phyloP scores from a whole-genome alignment of 441 rosid species.

The Biscutella laevigata region DNA sequence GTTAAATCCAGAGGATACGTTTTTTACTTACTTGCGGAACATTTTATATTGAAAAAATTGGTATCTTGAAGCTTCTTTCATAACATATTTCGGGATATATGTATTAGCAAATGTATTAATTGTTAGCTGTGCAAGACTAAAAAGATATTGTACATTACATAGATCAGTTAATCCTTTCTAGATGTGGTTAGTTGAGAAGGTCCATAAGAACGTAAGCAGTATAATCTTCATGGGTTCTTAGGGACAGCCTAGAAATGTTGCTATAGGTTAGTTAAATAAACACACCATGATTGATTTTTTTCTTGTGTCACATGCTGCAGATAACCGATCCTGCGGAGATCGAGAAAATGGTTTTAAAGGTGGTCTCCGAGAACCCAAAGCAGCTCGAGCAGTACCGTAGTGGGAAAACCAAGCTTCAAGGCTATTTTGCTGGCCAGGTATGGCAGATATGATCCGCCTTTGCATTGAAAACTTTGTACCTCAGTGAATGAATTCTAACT shows the following conservation, averaged over 20 bases:
- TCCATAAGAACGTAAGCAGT: background rate
- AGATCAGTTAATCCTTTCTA: background rate
- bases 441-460: background rate
- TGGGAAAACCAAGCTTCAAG: constrained; percentile 82
- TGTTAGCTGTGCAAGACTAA: background rate
- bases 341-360: constrained; percentile 66
- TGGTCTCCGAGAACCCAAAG: constrained; percentile 64
- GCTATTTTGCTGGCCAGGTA: constrained; percentile 88
- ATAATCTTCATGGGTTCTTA: background rate
- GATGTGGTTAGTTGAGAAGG: background rate
- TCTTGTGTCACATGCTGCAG: constrained; percentile 34
- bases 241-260: background rate
- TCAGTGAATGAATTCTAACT: background rate
- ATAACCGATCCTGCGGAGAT: constrained; percentile 73
- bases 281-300: background rate
- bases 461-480: background rate
- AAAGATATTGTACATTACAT: background rate
- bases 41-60: background rate
- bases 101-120: background rate
- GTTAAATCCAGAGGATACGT: constrained; percentile 2
- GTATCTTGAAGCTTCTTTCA: background rate
- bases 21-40: background rate
- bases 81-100: background rate
- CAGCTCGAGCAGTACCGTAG: constrained; percentile 77
- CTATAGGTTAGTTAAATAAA: background rate